Evolutionary conservation across 129 eudicot species (phyloP), one percentile per base, ranked within the genome.

Genomic region (Artemisia tridentata): DNA sequence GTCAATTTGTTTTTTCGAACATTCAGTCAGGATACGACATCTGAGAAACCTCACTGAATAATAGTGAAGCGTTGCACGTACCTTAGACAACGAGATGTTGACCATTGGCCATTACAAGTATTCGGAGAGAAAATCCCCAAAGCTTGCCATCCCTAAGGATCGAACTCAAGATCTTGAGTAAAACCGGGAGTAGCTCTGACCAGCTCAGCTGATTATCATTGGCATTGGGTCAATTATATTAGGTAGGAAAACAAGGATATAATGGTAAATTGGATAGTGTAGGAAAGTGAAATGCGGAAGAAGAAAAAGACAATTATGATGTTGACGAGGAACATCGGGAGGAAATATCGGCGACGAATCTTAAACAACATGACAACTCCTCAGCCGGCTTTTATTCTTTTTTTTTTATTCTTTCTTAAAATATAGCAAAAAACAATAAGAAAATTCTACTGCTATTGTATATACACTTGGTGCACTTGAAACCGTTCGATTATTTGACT

Each of bases 341-440:
- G 96, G 67, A 75, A 86, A 88, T 57, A 80, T 78, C 96, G 96
- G 91, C 97, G 93, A 80, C 83, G 96, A 88, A 88, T 88, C 89
- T 82, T 81, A 80, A 69, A 79, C 77, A 77, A 73, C 90, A 83
- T 88, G 86, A 85, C 78, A 54, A 63, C 82, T 74, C 86, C 54
- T 45, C 51, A 68, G 60, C 81, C 81, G 81, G 72, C 72, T 78
- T 70, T 15, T 69, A 56, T 56, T 66, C 67, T 46, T 43, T 53
- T 47, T 49, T 7, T 5, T 45, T 20, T 16, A 1, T 25, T 2
- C 7, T 7, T n/a, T 11, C 7, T 73, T 12, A 11, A 11, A 4
- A 59, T 15, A 46, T 15, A 11, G 1, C 11, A 12, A 63, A 63
- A 27, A 49, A 7, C 3, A 63, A 34, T 12, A 0, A 31, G 0